These are phyloP conservation scores for Orbilia brochopaga DNA, from an alignment of 2,329 filamentous ascomycete species.

Conservation along the genomic window DNA sequence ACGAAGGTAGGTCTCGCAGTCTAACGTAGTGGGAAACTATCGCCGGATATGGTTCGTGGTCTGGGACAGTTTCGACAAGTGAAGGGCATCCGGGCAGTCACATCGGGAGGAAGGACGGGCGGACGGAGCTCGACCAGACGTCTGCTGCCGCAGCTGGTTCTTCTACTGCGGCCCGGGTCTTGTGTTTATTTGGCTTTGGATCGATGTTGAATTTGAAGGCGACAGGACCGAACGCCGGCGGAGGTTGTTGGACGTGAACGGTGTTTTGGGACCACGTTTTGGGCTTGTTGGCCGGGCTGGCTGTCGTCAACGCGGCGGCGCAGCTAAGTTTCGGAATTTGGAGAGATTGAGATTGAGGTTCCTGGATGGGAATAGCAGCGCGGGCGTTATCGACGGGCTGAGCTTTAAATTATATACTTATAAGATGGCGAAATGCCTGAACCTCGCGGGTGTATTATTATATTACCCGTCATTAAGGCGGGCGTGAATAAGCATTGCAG, in stretches of 20 bases:
- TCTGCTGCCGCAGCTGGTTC: not conserved
- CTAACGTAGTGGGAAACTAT: not conserved
- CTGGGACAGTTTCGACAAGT: not conserved
- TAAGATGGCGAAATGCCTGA: no score
- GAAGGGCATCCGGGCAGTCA: not conserved
- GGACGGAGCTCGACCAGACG: not conserved
- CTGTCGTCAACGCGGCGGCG: not conserved
- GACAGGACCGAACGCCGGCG: not conserved
- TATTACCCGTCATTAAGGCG: no score
- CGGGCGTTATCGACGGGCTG: no score
- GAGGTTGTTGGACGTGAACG: slow-evolving; percentile 1
- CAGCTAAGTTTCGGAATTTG: not conserved
- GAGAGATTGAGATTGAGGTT: no score
- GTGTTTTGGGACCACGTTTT: slow-evolving; percentile 6
- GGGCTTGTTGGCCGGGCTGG: not conserved
- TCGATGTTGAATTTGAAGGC: not conserved
- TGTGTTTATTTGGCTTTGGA: not conserved
- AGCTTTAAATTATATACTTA: no score
- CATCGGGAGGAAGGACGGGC: not conserved
- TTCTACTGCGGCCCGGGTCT: not conserved
- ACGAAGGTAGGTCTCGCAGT: no score
- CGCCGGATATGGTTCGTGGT: not conserved
- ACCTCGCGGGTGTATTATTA: no score
- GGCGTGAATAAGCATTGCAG: no score
- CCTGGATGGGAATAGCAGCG: no score